These are phyloP conservation scores for Aaosphaeria pasadenensis DNA, from an alignment of 2,329 filamentous ascomycete species.

Conservation along the genomic window DNA sequence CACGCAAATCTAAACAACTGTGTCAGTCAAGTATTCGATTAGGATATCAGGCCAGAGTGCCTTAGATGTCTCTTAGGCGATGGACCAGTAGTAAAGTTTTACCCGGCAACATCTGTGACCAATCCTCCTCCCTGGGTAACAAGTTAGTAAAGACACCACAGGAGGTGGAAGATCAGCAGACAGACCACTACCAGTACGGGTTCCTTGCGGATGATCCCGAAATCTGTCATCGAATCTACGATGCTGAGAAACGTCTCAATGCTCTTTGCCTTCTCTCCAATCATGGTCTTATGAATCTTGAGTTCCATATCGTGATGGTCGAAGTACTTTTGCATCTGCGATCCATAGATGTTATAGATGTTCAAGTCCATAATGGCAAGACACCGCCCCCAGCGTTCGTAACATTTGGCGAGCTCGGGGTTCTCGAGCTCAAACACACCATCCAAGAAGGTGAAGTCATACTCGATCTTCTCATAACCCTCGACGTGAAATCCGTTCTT, in stretches of 20 bases:
- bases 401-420: slow-evolving; percentile 61
- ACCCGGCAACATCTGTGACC: slow-evolving; percentile 73
- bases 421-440: slow-evolving; percentile 63
- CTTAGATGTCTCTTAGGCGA: slow-evolving; percentile 45
- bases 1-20: slow-evolving; percentile 50
- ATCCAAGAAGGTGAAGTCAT: slow-evolving; percentile 72
- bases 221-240: slow-evolving; percentile 71
- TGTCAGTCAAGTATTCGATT: slow-evolving; percentile 18
- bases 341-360: slow-evolving; percentile 66
- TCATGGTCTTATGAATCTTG: slow-evolving; percentile 68
- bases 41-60: slow-evolving; percentile 47
- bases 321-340: slow-evolving; percentile 66
- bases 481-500: slow-evolving; percentile 66
- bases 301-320: slow-evolving; percentile 61
- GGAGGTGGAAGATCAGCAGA: slow-evolving; percentile 6
- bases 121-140: slow-evolving; percentile 56
- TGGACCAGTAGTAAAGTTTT: slow-evolving; percentile 39
- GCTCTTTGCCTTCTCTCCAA: slow-evolving; percentile 72
- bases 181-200: slow-evolving; percentile 33
- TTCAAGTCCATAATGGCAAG: slow-evolving; percentile 70
- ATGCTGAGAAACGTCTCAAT: slow-evolving; percentile 68
- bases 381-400: slow-evolving; percentile 62
- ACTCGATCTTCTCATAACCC: slow-evolving; percentile 74
- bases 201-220: slow-evolving; percentile 65
- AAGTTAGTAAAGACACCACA: slow-evolving; percentile 47